Evolutionary conservation across 371 early-diverging fungal species (phyloP).

Genomic region (Nematocida parisii): DNA sequence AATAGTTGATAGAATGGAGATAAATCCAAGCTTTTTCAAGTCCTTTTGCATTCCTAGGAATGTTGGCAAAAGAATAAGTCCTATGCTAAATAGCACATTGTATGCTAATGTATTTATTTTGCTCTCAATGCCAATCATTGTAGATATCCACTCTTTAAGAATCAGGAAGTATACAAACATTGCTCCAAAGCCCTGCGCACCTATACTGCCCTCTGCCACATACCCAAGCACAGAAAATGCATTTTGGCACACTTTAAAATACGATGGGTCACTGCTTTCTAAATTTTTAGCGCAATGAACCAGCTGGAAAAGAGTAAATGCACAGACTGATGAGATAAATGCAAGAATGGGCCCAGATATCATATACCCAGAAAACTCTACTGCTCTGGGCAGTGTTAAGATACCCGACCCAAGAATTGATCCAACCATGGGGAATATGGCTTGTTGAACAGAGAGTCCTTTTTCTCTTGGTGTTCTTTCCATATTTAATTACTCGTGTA

Average conservation of each 20-base stretch:
- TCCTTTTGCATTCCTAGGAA: slow-evolving; percentile 33
- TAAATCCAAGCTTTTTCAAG: slow-evolving; percentile 39
- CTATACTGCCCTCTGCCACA: slow-evolving; percentile 49
- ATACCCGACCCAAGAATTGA: slow-evolving; percentile 69
- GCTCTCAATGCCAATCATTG: slow-evolving; percentile 3
- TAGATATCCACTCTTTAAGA: slow-evolving; percentile 46
- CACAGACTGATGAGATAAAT: slow-evolving; percentile 51
- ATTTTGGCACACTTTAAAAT: slow-evolving; percentile 43
- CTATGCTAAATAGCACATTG: slow-evolving; percentile 27
- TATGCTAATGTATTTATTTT: slow-evolving; percentile 1
- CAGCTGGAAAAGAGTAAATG: slow-evolving; percentile 63
- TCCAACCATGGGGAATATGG: slow-evolving; percentile 60
- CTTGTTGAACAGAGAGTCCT: slow-evolving; percentile 53
- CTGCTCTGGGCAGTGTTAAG: slow-evolving; percentile 62
- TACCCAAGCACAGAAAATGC: slow-evolving; percentile 46
- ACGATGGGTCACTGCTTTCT: slow-evolving; percentile 34
- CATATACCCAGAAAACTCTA: slow-evolving; percentile 63
- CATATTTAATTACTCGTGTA: neutral
- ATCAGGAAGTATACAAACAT: slow-evolving; percentile 54
- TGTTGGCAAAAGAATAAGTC: slow-evolving; percentile 25
- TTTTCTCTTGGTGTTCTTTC: slow-evolving; percentile 21
- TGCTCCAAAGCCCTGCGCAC: slow-evolving; percentile 48
- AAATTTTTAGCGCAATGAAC: slow-evolving; percentile 53
- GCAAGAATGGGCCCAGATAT: slow-evolving; percentile 45
- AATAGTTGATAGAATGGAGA: slow-evolving; percentile 36